Percentiles rank a stretch among this genome's conserved stretches.
These are phyloP conservation scores for Agrocybe chaxingu DNA, from an alignment of 768 basidiomycete species.

Conservation along the genomic window DNA sequence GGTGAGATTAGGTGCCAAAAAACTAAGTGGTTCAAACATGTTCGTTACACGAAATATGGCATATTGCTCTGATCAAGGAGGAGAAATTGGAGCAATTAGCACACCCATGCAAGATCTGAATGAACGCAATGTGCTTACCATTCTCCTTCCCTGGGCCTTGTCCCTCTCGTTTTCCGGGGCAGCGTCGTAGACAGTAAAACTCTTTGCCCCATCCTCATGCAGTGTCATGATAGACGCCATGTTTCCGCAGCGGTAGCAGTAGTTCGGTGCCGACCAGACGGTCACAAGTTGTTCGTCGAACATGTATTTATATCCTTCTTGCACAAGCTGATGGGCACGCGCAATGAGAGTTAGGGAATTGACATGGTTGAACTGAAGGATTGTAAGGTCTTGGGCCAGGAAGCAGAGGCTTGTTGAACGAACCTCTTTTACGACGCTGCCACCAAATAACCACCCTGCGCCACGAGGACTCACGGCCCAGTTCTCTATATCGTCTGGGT, in stretches of 20 bases:
- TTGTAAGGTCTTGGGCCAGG: background rate
- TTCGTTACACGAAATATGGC: slow-evolving; percentile 28
- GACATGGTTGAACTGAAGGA: slow-evolving; percentile 81
- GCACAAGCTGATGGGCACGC: slow-evolving; percentile 94
- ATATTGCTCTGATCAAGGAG: slow-evolving; percentile 41
- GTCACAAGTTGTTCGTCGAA: slow-evolving; percentile 90
- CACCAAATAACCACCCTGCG: slow-evolving; percentile 94
- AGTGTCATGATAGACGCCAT: slow-evolving; percentile 73
- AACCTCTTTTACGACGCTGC: slow-evolving; percentile 81
- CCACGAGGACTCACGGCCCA: slow-evolving; percentile 98
- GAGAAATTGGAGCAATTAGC: background rate
- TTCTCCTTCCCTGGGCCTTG: slow-evolving; percentile 67
- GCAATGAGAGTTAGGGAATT: slow-evolving; percentile 88
- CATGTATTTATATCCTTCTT: slow-evolving; percentile 97
- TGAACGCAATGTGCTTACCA: slow-evolving; percentile 46
- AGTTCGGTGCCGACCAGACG: slow-evolving; percentile 91
- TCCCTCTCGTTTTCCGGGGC: slow-evolving; percentile 89
- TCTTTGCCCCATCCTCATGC: slow-evolving; percentile 40
- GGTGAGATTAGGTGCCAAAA: background rate
- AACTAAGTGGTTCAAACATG: background rate
- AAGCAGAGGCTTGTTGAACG: slow-evolving; percentile 8
- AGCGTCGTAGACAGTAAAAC: slow-evolving; percentile 83
- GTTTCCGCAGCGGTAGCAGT: slow-evolving; percentile 67
- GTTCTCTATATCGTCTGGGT: slow-evolving; percentile 86
- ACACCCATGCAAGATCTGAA: background rate